A percentile compares a stretch with the other conserved stretches of the same genome.
These are phyloP conservation scores for Dipodascus albidus DNA, from an alignment of 805 yeast genomes.

Conservation along the genomic window DNA sequence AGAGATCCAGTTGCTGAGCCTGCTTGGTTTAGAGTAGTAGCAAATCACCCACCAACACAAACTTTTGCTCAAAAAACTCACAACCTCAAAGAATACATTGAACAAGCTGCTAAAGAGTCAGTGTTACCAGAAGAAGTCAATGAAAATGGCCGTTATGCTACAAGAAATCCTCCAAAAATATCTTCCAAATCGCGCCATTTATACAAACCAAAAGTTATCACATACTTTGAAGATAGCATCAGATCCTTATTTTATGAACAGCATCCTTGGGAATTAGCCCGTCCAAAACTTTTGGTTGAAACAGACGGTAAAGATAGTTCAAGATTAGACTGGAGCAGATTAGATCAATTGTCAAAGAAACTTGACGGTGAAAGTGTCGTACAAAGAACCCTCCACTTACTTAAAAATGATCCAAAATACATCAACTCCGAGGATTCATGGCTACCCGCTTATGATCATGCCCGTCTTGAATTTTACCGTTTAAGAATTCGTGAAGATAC, in stretches of 20 bases:
- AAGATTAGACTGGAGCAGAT: slow-evolving; percentile 61
- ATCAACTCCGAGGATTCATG: slow-evolving; percentile 17
- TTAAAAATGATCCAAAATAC: slow-evolving; percentile 24
- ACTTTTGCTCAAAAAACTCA: slow-evolving; percentile 40
- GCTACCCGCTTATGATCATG: slow-evolving; percentile 67
- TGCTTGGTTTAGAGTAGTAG: slow-evolving; percentile 81
- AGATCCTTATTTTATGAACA: slow-evolving; percentile 76
- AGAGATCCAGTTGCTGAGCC: slow-evolving; percentile 40
- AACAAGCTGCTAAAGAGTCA: slow-evolving; percentile 16
- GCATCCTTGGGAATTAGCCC: slow-evolving; percentile 96
- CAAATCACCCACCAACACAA: slow-evolving; percentile 67
- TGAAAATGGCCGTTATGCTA: slow-evolving; percentile 28
- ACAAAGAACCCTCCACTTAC: slow-evolving; percentile 54
- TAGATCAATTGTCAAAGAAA: slow-evolving; percentile 61
- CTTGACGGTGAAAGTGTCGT: slow-evolving; percentile 87
- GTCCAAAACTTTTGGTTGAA: slow-evolving; percentile 78
- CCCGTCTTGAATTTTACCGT: slow-evolving; percentile 80
- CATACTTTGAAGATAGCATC: slow-evolving; percentile 65
- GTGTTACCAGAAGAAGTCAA: slow-evolving; percentile 13
- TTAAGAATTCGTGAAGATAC: slow-evolving; percentile 76
- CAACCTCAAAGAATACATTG: slow-evolving; percentile 15
- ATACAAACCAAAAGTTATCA: slow-evolving; percentile 41
- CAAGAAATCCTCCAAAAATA: slow-evolving; percentile 33
- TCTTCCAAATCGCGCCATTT: slow-evolving; percentile 28
- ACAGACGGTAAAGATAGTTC: slow-evolving; percentile 47